These are phyloP conservation scores for Pythium myriotylum DNA, from an alignment of 352 stramenopile genomes.

Conservation along the genomic window DNA sequence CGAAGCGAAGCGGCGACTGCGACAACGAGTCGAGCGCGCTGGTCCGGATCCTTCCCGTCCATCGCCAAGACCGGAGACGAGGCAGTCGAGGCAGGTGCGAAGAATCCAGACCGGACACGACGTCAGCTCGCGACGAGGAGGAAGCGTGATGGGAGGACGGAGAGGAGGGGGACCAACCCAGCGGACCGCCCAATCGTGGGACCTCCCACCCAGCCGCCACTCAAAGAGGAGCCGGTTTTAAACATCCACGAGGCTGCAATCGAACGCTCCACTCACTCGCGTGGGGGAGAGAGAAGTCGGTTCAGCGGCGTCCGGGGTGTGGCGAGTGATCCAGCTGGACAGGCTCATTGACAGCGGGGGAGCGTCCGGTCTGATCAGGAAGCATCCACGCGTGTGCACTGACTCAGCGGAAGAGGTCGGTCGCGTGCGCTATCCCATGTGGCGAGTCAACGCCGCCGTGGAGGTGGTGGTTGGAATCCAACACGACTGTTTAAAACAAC, in stretches of 20 bases:
- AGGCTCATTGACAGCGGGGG: too few species aligned
- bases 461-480: neutral
- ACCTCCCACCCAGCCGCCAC: slow-evolving; percentile 21
- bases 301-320: too few species aligned
- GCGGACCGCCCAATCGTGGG: slow-evolving; percentile 16
- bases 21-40: neutral
- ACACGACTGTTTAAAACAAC: slow-evolving; percentile 10
- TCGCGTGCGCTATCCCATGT: neutral
- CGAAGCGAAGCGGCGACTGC: too few species aligned
- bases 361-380: too few species aligned
- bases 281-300: neutral
- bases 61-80: slow-evolving; percentile 18
- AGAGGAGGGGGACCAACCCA: slow-evolving; percentile 4
- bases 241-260: slow-evolving; percentile 5
- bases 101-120: slow-evolving; percentile 10
- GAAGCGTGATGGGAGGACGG: slow-evolving; percentile 4
- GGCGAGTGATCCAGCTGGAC: too few species aligned
- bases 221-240: slow-evolving; percentile 23
- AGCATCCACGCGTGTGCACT: too few species aligned
- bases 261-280: neutral
- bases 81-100: slow-evolving; percentile 9
- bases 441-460: neutral
- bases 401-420: too few species aligned
- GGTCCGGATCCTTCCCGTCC: slow-evolving; percentile 5
- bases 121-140: neutral